Conservation (phyloP, 1,284 basidiomycete genomes). For the Heterobasidion occidentale region DNA sequence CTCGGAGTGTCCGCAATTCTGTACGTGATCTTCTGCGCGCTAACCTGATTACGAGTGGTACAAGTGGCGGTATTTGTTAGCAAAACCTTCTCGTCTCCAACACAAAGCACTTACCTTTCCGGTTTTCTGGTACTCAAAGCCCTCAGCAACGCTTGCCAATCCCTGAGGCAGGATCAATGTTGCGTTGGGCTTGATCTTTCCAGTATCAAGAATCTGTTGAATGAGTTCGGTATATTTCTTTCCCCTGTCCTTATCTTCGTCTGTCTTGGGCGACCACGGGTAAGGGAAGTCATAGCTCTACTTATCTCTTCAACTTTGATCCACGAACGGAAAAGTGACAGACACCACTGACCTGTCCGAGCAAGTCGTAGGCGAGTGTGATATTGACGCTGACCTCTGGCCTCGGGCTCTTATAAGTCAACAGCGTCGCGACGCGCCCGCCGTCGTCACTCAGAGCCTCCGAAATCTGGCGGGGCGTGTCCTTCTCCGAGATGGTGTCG, state of each 20-base stretch:
- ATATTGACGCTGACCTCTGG: neutral
- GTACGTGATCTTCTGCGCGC: too few species aligned
- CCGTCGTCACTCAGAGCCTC: slow-evolving; percentile 3
- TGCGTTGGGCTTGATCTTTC: slow-evolving; percentile 2
- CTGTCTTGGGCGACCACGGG: neutral
- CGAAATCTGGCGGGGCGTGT: neutral
- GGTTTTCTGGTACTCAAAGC: slow-evolving; percentile 4
- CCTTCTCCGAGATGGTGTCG: slow-evolving; percentile 2
- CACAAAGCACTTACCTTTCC: slow-evolving; percentile 3
- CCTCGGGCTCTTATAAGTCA: neutral
- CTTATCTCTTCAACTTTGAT: neutral
- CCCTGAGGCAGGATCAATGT: neutral
- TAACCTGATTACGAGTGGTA: too few species aligned
- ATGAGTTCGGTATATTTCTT: neutral
- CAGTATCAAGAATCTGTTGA: neutral
- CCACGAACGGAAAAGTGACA: too few species aligned
- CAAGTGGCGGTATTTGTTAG: too few species aligned
- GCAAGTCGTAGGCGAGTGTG: slow-evolving; percentile 1
- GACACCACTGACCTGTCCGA: neutral
- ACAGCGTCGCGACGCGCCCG: slow-evolving; percentile 1
- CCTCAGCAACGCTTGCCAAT: slow-evolving; percentile 1
- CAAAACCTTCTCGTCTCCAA: too few species aligned
- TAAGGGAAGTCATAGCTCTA: neutral
- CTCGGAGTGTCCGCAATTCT: too few species aligned
- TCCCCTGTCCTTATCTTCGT: neutral